A percentile compares a stretch with the other conserved stretches of the same genome.
Evolutionary conservation across 208 protist species (phyloP).

Genomic region (Endotrypanum monterogeii): DNA sequence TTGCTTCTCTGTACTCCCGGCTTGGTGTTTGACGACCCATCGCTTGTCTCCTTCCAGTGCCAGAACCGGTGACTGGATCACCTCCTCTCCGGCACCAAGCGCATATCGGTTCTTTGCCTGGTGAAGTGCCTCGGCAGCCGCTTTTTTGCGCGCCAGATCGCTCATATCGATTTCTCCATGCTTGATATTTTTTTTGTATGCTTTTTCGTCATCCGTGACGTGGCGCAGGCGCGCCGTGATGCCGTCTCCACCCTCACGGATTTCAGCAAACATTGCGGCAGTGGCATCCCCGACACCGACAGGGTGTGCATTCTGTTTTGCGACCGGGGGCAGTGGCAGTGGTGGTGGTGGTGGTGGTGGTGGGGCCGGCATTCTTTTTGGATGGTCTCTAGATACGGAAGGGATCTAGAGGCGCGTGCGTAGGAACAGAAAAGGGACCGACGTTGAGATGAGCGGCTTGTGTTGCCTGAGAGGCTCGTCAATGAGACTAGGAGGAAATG

Average conservation of each 20-base stretch:
- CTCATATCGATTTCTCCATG: slow-evolving; percentile 73
- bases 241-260: slow-evolving; percentile 62
- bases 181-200: slow-evolving; percentile 75
- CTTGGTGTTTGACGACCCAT: slow-evolving; percentile 65
- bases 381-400: background rate
- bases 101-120: slow-evolving; percentile 17
- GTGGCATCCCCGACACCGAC: slow-evolving; percentile 41
- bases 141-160: slow-evolving; percentile 62
- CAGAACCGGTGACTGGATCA: slow-evolving; percentile 32
- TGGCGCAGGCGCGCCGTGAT: slow-evolving; percentile 73
- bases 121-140: slow-evolving; percentile 41
- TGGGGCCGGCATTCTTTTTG: slow-evolving; percentile 3
- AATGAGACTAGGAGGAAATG: background rate
- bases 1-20: slow-evolving; percentile 40
- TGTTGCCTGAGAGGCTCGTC: background rate
- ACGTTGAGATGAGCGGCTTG: background rate
- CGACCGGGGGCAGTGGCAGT: slow-evolving; percentile 23
- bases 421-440: background rate
- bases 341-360: slow-evolving; percentile 28
- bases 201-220: slow-evolving; percentile 73
- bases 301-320: slow-evolving; percentile 9
- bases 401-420: background rate
- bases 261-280: slow-evolving; percentile 76
- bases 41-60: slow-evolving; percentile 71
- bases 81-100: background rate